phyloP scores from a whole-genome alignment of 306 rosid species.

The Cucurbita moschata region DNA sequence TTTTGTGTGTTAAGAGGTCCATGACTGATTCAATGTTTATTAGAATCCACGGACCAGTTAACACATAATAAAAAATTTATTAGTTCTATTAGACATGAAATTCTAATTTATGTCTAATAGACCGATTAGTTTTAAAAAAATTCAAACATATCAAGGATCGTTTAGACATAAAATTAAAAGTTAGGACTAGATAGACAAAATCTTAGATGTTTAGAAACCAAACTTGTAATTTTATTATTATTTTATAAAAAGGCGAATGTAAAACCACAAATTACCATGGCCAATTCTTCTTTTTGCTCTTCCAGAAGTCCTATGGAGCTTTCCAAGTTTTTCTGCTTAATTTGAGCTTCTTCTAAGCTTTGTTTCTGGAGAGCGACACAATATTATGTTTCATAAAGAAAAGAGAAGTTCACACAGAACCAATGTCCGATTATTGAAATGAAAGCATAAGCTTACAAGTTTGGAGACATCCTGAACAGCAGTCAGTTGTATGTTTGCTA shows the following conservation, averaged over 20 bases:
- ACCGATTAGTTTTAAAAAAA: not conserved
- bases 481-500: constrained; percentile 34
- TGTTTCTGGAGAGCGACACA: constrained; percentile 32
- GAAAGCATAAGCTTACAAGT: constrained; percentile 45
- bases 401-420: not conserved
- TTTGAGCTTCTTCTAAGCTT: constrained; percentile 47
- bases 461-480: constrained; percentile 37
- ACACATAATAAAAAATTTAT: no score
- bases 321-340: constrained; percentile 40
- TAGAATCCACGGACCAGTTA: no score
- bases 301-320: constrained; percentile 33
- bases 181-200: no score
- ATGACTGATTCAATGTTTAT: no score
- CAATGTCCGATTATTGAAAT: not conserved
- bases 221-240: not conserved
- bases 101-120: not conserved
- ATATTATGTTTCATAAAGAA: constrained; percentile 4
- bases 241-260: not conserved
- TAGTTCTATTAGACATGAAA: not conserved
- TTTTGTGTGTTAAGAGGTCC: no score
- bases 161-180: not conserved
- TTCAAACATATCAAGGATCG: not conserved
- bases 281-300: constrained; percentile 79
- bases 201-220: not conserved
- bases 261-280: constrained; percentile 37